Conservation (phyloP, 2,329 filamentous ascomycete species). For the Ceratocystiopsis minuta region DNA sequence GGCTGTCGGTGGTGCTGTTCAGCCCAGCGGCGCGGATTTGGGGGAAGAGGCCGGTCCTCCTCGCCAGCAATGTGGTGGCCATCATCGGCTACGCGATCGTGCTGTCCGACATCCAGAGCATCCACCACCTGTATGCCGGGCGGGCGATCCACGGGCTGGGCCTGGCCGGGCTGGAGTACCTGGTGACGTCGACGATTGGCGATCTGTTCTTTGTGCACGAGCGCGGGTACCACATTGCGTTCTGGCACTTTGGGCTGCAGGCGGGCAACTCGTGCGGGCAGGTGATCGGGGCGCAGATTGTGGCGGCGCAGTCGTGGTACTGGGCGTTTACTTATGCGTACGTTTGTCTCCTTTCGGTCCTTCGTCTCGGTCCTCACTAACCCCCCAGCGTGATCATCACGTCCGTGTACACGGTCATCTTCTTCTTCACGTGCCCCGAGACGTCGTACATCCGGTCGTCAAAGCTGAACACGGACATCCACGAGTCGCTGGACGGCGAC, state of each 20-base stretch:
- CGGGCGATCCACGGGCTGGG: conserved; percentile 13
- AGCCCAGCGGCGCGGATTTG: conserved; percentile 15
- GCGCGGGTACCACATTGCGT: conserved; percentile 17
- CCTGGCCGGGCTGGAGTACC: conserved; percentile 15
- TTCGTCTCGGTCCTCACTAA: too few species aligned
- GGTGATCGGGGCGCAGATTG: too few species aligned
- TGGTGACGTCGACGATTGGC: conserved; percentile 28
- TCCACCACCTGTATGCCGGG: conserved; percentile 10
- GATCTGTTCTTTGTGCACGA: conserved; percentile 41
- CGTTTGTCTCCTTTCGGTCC: too few species aligned
- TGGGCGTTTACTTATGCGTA: too few species aligned
- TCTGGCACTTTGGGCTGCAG: conserved; percentile 11
- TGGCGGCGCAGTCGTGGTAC: too few species aligned
- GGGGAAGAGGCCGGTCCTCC: conserved; percentile 17
- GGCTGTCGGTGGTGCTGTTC: conserved; percentile 39
- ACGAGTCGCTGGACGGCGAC: conserved; percentile 2
- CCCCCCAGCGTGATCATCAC: too few species aligned
- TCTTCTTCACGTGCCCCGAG: conserved; percentile 24
- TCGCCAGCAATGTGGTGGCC: conserved; percentile 13
- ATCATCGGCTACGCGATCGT: conserved; percentile 13
- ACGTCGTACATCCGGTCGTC: conserved; percentile 17
- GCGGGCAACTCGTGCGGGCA: too few species aligned
- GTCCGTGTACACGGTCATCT: conserved; percentile 17
- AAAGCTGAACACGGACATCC: conserved; percentile 1
- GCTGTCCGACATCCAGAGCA: conserved; percentile 1